Evolutionary conservation across 306 rosid species (phyloP).

Genomic region (Oemleria cerasiformis): DNA sequence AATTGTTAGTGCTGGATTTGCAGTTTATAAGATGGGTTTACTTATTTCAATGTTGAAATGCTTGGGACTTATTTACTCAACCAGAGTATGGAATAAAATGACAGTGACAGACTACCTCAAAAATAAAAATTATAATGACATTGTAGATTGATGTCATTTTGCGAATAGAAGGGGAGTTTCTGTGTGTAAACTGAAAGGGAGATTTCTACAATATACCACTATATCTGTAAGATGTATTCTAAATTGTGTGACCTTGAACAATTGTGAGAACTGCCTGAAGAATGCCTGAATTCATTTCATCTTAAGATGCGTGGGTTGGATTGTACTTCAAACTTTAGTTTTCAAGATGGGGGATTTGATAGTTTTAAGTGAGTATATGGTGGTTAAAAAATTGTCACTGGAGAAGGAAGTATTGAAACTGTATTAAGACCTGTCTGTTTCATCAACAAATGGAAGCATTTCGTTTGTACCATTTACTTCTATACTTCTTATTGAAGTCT

Average conservation of each 20-base stretch:
- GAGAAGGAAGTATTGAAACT: neutral
- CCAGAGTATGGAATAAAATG: neutral
- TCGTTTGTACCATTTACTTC: neutral
- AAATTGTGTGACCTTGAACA: neutral
- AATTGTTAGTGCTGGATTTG: neutral
- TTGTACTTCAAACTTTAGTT: slow-evolving; percentile 4
- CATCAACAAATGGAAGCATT: neutral
- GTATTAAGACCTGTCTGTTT: neutral
- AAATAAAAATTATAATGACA: neutral
- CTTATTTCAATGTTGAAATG: neutral
- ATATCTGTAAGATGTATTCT: neutral
- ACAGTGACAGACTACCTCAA: neutral
- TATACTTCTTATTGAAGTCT: neutral
- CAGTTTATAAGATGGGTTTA: neutral
- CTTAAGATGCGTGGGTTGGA: neutral
- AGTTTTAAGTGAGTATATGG: neutral
- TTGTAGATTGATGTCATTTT: neutral
- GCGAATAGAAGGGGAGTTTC: neutral
- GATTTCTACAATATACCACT: neutral
- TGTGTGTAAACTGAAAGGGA: neutral
- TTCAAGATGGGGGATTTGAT: neutral
- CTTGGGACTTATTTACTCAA: neutral
- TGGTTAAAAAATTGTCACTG: neutral
- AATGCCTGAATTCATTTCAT: neutral
- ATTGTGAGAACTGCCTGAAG: neutral